Evolutionary conservation across 2,329 filamentous ascomycete species (phyloP), one percentile per base, ranked within the genome.

Genomic region (Myotisia sp.): DNA sequence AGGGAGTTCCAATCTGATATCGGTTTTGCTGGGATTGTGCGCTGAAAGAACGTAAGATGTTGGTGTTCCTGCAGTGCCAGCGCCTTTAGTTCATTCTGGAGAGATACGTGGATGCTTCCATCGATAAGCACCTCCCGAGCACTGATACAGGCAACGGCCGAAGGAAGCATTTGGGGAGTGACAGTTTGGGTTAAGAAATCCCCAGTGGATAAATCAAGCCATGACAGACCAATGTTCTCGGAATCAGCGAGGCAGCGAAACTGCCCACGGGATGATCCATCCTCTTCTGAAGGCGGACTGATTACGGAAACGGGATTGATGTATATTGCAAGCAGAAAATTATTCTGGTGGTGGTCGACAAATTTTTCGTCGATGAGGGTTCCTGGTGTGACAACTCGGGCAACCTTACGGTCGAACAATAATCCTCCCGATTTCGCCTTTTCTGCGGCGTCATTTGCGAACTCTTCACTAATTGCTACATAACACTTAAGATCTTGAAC

Each of bases 351-450:
- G 1, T 85, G 83, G 52, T 95, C 83, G 66, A 98, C 85, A 55
- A 95, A 98, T 47, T 85, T 86, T 59, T 98, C 90, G 56, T 98
- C 90, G 44, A 98, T 93, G 35, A 98, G 65, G 1, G 90, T 98
- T 13, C 90, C 90, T 1, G 90, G 85, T 1, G 90, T 95, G 50
- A 98, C 75, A 45, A 98, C 78, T 37, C 90, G 76, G 12, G 82
- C 73, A 9, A 98, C 84, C 45, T 68, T 76, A 17, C 90, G 78
- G 52, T 92, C 80, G 54, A 90, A 92, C 64, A 87, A 67, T 42
- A 87, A 62, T 3, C 83, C 84, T 9, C 82, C 82, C 13, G 74
- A 70, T 51, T 78, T 87, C 43, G 78, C 62, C 56, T 74, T 83
- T 37, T 74, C 74, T 3, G 75, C 66, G 3, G 72, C 65, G 42